phyloP scores from a whole-genome alignment of 2,329 filamentous ascomycete genomes.

The Allantophomopsis cytisporea region DNA sequence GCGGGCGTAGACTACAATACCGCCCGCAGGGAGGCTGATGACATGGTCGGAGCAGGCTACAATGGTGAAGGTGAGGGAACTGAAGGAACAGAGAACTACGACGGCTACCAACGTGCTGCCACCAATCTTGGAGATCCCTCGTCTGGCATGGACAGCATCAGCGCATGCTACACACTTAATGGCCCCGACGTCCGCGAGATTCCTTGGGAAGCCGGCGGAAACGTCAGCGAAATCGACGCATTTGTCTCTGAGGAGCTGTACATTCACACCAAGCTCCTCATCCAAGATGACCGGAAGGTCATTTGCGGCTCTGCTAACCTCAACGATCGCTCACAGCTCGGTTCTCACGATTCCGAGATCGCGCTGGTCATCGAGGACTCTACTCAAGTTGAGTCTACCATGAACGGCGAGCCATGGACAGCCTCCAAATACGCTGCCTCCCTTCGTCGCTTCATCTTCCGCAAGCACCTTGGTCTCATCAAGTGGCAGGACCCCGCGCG shows the following conservation, averaged over 20 bases:
- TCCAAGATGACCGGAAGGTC: conserved; percentile 69
- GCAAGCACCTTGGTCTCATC: conserved; percentile 80
- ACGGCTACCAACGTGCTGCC: conserved; percentile 58
- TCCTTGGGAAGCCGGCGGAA: conserved; percentile 36
- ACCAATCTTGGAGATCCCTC: conserved; percentile 26
- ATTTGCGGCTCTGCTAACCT: conserved; percentile 61
- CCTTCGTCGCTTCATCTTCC: conserved; percentile 74
- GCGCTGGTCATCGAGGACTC: conserved; percentile 80
- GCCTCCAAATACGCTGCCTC: conserved; percentile 68
- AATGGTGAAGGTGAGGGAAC: conserved; percentile 21
- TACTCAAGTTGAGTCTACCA: conserved; percentile 52
- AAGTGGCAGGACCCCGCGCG: conserved; percentile 57
- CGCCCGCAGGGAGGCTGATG: conserved; percentile 50
- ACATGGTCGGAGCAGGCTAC: conserved; percentile 34
- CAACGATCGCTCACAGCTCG: conserved; percentile 60
- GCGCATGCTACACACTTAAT: conserved; percentile 70
- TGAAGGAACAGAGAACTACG: conserved; percentile 18
- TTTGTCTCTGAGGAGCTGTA: conserved; percentile 51
- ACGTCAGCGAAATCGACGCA: conserved; percentile 41
- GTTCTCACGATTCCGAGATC: conserved; percentile 76
- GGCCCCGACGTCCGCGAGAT: conserved; percentile 52
- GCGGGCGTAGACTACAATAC: conserved; percentile 56
- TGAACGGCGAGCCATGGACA: conserved; percentile 59
- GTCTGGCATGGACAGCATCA: conserved; percentile 60
- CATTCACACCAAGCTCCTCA: conserved; percentile 57